Conservation (phyloP, 1,284 basidiomycete species). For the Anthracocystis walkeri region DNA sequence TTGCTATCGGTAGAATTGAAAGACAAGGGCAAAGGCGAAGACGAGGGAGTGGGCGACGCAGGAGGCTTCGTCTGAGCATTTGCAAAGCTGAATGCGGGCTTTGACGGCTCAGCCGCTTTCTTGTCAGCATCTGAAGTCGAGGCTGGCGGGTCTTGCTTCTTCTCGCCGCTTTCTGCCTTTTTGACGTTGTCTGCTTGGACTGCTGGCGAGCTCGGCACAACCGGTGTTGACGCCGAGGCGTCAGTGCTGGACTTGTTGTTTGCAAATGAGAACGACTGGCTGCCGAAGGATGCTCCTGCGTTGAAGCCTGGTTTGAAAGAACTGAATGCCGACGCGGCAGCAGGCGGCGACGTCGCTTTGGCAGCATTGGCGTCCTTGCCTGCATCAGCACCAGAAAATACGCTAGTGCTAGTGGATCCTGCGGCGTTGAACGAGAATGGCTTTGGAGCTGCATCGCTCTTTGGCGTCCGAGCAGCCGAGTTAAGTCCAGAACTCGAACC, state of each 20-base stretch:
- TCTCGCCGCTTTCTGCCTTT: slow-evolving; percentile 3
- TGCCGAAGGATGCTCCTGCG: slow-evolving; percentile 27
- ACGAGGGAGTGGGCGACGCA: slow-evolving; percentile 2
- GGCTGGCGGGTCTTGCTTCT: not conserved
- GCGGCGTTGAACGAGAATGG: slow-evolving; percentile 34
- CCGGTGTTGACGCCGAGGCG: not conserved
- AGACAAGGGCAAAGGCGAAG: slow-evolving; percentile 16
- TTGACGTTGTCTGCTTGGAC: slow-evolving; percentile 4
- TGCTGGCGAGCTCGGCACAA: not conserved
- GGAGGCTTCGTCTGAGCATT: slow-evolving; percentile 16
- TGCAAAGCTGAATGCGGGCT: slow-evolving; percentile 32
- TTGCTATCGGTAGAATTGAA: slow-evolving; percentile 10
- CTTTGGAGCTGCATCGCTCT: slow-evolving; percentile 16
- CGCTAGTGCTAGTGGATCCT: not conserved
- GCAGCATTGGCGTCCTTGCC: slow-evolving; percentile 9
- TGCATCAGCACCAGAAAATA: not conserved
- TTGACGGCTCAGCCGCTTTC: not conserved
- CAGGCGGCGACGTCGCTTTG: slow-evolving; percentile 26
- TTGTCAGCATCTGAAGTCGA: not conserved
- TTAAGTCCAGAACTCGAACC: slow-evolving; percentile 17
- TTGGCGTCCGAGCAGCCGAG: slow-evolving; percentile 23
- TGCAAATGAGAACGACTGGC: slow-evolving; percentile 42
- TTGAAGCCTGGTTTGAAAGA: slow-evolving; percentile 37
- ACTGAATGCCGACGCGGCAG: slow-evolving; percentile 34
- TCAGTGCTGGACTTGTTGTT: slow-evolving; percentile 16